Evolutionary conservation across 768 basidiomycete genomes (phyloP).

Genomic region (Tylopilus rubrobrunneus): DNA sequence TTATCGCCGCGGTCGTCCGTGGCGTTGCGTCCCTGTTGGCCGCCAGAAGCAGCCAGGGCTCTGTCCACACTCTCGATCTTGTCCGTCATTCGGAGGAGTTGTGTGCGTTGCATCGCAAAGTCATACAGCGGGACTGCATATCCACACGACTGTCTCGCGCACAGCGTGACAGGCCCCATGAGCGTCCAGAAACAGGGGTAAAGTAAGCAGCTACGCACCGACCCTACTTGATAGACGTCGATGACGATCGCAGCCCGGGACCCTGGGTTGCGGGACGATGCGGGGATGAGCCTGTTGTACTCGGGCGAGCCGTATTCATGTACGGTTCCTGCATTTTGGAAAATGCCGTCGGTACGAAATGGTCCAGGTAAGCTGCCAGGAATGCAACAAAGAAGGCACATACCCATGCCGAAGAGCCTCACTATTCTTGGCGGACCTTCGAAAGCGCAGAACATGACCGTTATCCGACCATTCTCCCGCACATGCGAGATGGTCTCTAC

Average conservation of each 20-base stretch:
- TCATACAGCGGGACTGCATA: conserved; percentile 60
- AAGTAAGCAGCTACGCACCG: conserved; percentile 29
- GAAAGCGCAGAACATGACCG: conserved; percentile 59
- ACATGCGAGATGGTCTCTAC: conserved; percentile 62
- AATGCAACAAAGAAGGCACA: too few relatives aligned
- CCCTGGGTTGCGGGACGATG: conserved; percentile 48
- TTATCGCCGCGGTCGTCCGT: neutral
- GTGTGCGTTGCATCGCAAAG: conserved; percentile 54
- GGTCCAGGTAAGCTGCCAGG: neutral
- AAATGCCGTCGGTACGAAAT: neutral
- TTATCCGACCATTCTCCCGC: conserved; percentile 60
- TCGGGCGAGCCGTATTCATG: conserved; percentile 63
- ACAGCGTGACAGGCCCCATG: neutral
- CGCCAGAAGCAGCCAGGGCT: conserved; percentile 5
- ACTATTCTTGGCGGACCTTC: conserved; percentile 57
- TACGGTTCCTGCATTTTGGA: conserved; percentile 41
- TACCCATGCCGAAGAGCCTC: conserved; percentile 59
- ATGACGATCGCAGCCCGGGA: conserved; percentile 59
- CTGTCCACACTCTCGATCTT: conserved; percentile 43
- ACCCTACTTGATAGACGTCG: conserved; percentile 54
- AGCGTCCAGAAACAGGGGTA: neutral
- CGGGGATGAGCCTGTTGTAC: conserved; percentile 50
- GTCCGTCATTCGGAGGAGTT: conserved; percentile 39
- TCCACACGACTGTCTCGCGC: conserved; percentile 55
- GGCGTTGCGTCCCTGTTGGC: neutral